Conservation (phyloP, 192 early-diverging fungal species). For the Powellomyces hirtus region DNA sequence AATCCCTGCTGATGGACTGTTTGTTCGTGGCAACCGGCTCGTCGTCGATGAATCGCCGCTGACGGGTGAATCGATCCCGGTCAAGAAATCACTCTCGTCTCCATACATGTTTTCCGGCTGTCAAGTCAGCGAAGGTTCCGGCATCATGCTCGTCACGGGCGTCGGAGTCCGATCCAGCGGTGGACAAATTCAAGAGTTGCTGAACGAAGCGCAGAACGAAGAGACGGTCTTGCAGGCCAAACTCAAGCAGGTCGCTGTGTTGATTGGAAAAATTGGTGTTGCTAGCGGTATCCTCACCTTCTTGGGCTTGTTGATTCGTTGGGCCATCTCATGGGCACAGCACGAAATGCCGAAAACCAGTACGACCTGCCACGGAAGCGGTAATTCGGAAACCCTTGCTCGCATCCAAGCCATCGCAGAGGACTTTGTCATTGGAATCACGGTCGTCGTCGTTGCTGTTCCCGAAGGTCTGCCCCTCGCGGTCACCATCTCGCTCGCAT, state of each 20-base stretch:
- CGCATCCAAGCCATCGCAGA: constrained; percentile 41
- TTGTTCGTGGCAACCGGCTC: constrained; percentile 49
- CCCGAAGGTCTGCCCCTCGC: constrained; percentile 67
- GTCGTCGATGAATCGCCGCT: constrained; percentile 60
- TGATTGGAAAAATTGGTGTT: constrained; percentile 63
- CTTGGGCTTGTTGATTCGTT: constrained; percentile 49
- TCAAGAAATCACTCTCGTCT: constrained; percentile 44
- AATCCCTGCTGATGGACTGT: constrained; percentile 57
- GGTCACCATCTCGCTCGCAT: constrained; percentile 58
- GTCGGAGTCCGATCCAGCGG: constrained; percentile 52
- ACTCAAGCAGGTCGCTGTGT: constrained; percentile 54
- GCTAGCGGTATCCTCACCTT: constrained; percentile 60
- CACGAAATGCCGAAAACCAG: background rate
- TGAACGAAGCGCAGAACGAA: constrained; percentile 55
- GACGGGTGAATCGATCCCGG: constrained; percentile 59
- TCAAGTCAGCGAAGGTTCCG: constrained; percentile 56
- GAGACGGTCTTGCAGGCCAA: constrained; percentile 59
- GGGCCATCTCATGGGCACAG: constrained; percentile 44
- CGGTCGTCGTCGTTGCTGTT: constrained; percentile 62
- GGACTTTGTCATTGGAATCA: constrained; percentile 57
- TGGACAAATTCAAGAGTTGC: constrained; percentile 59
- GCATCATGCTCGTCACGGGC: constrained; percentile 51
- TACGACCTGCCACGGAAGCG: constrained; percentile 7
- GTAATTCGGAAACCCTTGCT: constrained; percentile 20
- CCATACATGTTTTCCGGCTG: constrained; percentile 60